A percentile compares a stretch with the other conserved stretches of the same genome.
Evolutionary conservation across 257 asterid species (phyloP).

Genomic region (Plantago ovata): DNA sequence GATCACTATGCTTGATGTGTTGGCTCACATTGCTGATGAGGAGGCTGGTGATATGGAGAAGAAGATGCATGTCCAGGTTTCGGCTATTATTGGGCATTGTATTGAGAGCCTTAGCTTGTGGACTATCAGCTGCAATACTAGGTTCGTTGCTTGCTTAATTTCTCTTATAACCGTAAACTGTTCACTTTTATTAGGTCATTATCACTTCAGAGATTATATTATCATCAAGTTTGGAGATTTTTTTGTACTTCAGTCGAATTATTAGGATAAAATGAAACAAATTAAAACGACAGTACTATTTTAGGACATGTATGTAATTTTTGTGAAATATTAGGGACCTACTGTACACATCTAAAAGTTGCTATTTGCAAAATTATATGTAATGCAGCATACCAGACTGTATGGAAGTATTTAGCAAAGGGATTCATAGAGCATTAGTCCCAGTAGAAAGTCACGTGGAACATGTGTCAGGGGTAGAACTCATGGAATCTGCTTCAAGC

Average conservation of each 20-base stretch:
- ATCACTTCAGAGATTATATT: no score
- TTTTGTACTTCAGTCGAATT: no score
- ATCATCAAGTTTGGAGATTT: no score
- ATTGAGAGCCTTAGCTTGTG: conserved; percentile 88
- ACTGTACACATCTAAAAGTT: no score
- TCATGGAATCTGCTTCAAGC: conserved; percentile 72
- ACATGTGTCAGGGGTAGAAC: conserved; percentile 64
- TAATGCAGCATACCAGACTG: conserved; percentile 61
- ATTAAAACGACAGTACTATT: no score
- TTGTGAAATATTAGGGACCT: no score
- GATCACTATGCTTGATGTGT: conserved; percentile 81
- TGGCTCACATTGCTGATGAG: conserved; percentile 66
- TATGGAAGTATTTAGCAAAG: conserved; percentile 92
- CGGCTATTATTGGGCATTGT: conserved; percentile 83
- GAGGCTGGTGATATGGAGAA: conserved; percentile 38
- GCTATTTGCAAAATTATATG: no score
- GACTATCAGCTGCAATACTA: conserved; percentile 68
- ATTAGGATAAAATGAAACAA: no score
- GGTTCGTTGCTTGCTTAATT: conserved; percentile 31
- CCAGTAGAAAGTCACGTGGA: conserved; percentile 67
- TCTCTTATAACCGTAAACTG: no score
- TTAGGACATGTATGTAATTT: no score
- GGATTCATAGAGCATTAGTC: conserved; percentile 85
- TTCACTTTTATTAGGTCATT: no score
- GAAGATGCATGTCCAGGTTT: conserved; percentile 68